A percentile compares a stretch with the other conserved stretches of the same genome.
Evolutionary conservation across 129 eudicot species (phyloP).

Genomic region (Flaveria ramosissima): DNA sequence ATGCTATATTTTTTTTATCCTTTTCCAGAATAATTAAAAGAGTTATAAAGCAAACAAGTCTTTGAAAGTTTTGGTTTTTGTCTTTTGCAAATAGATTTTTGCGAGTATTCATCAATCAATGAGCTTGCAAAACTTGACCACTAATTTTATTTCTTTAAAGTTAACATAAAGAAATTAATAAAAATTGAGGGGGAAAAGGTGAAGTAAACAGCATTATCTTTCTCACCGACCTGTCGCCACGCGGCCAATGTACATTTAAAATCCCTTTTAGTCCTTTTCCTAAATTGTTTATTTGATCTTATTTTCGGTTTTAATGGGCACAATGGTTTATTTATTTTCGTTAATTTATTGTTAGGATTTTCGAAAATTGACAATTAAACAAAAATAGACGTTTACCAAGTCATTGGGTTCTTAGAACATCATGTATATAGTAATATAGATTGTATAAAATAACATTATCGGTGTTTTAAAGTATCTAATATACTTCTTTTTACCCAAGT

Average conservation of each 20-base stretch:
- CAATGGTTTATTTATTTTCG: background rate
- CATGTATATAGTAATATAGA: background rate
- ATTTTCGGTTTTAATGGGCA: background rate
- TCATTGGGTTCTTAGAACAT: background rate
- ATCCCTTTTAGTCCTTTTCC: constrained; percentile 22
- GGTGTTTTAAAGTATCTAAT: too few species aligned
- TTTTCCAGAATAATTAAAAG: too few species aligned
- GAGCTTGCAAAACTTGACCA: background rate
- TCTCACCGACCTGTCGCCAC: constrained; percentile 28
- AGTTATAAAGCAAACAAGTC: too few species aligned
- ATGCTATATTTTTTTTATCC: too few species aligned
- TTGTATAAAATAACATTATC: too few species aligned
- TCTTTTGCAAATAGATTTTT: too few species aligned
- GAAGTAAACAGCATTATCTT: constrained; percentile 20
- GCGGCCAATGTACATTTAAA: constrained; percentile 11
- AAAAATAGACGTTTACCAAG: background rate
- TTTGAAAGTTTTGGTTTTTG: too few species aligned
- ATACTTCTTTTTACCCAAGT: too few species aligned
- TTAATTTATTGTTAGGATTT: background rate
- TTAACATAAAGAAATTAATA: background rate
- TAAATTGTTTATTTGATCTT: background rate
- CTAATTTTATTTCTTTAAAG: background rate
- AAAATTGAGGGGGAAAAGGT: background rate
- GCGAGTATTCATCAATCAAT: background rate
- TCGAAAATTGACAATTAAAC: background rate